These are phyloP conservation scores for Phytophthora sp. DNA, from an alignment of 352 stramenopile genomes.

Conservation along the genomic window DNA sequence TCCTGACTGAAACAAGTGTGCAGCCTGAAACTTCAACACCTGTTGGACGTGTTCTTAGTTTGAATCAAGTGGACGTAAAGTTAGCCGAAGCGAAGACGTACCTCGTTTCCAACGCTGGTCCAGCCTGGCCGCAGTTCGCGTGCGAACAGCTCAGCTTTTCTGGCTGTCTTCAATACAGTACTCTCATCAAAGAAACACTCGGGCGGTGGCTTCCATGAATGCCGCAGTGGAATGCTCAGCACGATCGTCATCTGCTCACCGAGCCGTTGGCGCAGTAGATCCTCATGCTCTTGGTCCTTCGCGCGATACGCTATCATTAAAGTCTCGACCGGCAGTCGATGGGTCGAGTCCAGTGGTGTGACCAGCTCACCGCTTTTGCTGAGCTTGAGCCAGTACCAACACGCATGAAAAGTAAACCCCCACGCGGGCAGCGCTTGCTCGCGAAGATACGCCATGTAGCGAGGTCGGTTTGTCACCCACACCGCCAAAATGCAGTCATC, in stretches of 20 bases:
- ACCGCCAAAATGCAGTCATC: constrained; percentile 63
- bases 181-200: constrained; percentile 56
- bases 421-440: constrained; percentile 60
- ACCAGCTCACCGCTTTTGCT: constrained; percentile 60
- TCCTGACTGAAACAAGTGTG: constrained; percentile 15
- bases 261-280: constrained; percentile 33
- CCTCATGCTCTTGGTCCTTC: constrained; percentile 6
- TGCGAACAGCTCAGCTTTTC: constrained; percentile 70
- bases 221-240: constrained; percentile 68
- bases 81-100: neutral
- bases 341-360: constrained; percentile 60
- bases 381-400: constrained; percentile 84
- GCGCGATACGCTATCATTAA: constrained; percentile 62
- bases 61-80: neutral
- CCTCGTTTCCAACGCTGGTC: constrained; percentile 74
- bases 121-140: constrained; percentile 66
- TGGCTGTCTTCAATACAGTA: neutral
- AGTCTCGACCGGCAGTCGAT: constrained; percentile 73
- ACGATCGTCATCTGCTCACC: constrained; percentile 47
- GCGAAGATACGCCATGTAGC: constrained; percentile 62
- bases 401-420: constrained; percentile 65
- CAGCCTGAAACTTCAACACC: constrained; percentile 63
- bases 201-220: constrained; percentile 81
- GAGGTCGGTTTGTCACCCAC: constrained; percentile 78
- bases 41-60: constrained; percentile 12